Evolutionary conservation across 768 basidiomycete species (phyloP).

Genomic region (Hirschioporus abietinus): DNA sequence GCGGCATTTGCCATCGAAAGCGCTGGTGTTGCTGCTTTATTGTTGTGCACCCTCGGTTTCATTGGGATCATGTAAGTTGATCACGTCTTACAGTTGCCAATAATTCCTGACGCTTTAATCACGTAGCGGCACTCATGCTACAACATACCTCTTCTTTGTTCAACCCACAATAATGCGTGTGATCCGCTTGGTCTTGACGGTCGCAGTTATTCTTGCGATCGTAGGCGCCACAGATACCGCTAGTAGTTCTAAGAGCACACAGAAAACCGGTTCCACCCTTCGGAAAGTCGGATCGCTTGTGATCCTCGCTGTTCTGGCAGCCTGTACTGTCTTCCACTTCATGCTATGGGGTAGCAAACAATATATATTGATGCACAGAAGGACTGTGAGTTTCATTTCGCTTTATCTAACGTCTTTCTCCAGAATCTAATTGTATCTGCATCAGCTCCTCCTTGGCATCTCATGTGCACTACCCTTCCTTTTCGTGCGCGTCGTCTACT

Average conservation of each 20-base stretch:
- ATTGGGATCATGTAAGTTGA: constrained; percentile 29
- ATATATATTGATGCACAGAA: constrained; percentile 6
- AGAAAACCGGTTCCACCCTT: constrained; percentile 21
- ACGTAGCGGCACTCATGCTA: not conserved
- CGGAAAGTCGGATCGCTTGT: constrained; percentile 30
- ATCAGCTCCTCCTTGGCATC: constrained; percentile 52
- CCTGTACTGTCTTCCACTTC: constrained; percentile 19
- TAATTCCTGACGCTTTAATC: not conserved
- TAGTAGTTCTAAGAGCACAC: constrained; percentile 12
- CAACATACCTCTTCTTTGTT: not conserved
- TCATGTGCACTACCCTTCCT: constrained; percentile 55
- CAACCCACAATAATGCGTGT: constrained; percentile 16
- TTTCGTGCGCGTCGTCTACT: constrained; percentile 51
- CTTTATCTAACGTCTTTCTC: not conserved
- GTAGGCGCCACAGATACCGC: constrained; percentile 23
- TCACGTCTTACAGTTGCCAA: not conserved
- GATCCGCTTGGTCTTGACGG: constrained; percentile 22
- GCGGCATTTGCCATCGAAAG: constrained; percentile 43
- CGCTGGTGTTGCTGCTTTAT: constrained; percentile 34
- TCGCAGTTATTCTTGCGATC: constrained; percentile 28
- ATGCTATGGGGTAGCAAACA: constrained; percentile 8
- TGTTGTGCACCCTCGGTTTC: constrained; percentile 32
- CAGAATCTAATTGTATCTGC: constrained; percentile 7
- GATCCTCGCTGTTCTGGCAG: constrained; percentile 33
- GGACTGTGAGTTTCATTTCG: not conserved